Evolutionary conservation across 163 green algal species (phyloP).

Genomic region (Coccomyxa subellipsoidea): DNA sequence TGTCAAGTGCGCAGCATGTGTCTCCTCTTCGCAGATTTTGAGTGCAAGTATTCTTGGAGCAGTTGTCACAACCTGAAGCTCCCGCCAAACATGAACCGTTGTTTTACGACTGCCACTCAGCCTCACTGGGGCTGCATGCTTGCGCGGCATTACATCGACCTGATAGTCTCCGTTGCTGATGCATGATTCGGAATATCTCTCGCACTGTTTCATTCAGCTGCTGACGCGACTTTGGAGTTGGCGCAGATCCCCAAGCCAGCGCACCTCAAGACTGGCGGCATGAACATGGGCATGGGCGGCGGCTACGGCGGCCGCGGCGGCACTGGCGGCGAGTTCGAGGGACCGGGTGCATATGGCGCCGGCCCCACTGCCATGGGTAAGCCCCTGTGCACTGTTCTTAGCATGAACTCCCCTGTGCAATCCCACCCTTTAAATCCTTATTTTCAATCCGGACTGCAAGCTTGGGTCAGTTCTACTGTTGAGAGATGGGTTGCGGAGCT

Average conservation of each 20-base stretch:
- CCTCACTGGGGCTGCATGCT: neutral
- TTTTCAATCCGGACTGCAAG: neutral
- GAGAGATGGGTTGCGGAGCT: too few relatives aligned
- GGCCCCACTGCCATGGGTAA: neutral
- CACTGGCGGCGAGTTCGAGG: slow-evolving; percentile 8
- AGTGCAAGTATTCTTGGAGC: neutral
- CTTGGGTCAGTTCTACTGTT: neutral
- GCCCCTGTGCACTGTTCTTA: neutral
- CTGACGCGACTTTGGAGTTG: neutral
- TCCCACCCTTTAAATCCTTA: neutral
- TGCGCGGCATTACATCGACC: neutral
- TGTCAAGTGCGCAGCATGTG: slow-evolving; percentile 17
- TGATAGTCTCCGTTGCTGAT: neutral
- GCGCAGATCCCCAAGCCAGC: slow-evolving; percentile 33
- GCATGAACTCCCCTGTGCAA: neutral
- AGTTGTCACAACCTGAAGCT: neutral
- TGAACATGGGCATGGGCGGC: slow-evolving; percentile 31
- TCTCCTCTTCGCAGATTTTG: neutral
- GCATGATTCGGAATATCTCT: too few relatives aligned
- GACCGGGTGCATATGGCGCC: slow-evolving; percentile 10
- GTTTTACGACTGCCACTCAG: neutral
- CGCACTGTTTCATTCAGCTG: neutral
- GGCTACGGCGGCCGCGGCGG: slow-evolving; percentile 12
- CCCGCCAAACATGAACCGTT: neutral
- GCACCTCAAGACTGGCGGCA: slow-evolving; percentile 23